A percentile compares a stretch with the other conserved stretches of the same genome.
These are phyloP conservation scores for Paraleonurus japonicus DNA, from an alignment of 257 asterid species.

Conservation along the genomic window DNA sequence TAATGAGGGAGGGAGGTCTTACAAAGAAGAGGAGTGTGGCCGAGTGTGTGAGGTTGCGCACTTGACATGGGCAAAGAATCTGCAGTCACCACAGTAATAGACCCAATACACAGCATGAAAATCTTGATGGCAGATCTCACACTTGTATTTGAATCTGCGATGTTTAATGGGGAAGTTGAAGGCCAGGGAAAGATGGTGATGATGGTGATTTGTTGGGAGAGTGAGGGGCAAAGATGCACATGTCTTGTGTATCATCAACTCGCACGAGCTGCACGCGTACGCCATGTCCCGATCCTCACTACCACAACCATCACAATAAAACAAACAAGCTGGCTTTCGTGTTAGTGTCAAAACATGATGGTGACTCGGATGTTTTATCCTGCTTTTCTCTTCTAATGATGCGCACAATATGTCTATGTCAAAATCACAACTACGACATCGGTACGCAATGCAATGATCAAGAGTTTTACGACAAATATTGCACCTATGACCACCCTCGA, in stretches of 20 bases:
- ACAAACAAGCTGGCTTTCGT: background rate
- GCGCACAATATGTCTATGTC: background rate
- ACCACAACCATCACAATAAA: background rate
- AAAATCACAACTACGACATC: background rate
- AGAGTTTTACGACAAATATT: no score
- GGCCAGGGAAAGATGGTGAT: background rate
- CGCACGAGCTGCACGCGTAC: background rate
- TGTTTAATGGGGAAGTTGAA: background rate
- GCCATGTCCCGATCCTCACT: background rate
- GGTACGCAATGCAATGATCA: background rate
- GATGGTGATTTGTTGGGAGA: background rate
- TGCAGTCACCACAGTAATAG: slow-evolving; percentile 11
- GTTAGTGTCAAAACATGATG: background rate
- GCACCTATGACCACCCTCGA: no score
- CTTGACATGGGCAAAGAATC: slow-evolving; percentile 10
- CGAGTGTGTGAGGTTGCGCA: no score
- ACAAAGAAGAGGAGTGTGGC: no score
- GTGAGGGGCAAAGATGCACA: background rate
- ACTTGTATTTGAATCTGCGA: background rate
- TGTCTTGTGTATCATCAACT: background rate
- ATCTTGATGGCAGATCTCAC: background rate
- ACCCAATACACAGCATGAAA: background rate
- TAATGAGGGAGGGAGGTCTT: no score
- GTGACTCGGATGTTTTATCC: background rate
- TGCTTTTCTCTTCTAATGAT: background rate